phyloP scores from a whole-genome alignment of 1,284 basidiomycete genomes.

The Apiotrichum akiyoshidainum region DNA sequence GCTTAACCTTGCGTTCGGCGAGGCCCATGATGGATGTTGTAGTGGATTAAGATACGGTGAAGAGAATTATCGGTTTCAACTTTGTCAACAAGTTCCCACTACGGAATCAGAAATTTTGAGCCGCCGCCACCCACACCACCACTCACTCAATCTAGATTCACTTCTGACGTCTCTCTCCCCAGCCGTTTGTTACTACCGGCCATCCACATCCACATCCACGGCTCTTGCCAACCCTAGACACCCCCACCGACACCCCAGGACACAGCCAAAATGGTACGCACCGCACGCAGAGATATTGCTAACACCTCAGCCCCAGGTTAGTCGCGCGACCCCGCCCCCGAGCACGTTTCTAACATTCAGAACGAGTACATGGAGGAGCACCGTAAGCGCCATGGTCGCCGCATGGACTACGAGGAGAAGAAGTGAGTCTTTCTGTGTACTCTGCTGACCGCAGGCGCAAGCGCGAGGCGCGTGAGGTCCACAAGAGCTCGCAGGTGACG shows the following conservation, averaged over 20 bases:
- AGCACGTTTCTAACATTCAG: slow-evolving; percentile 25
- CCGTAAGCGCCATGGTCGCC: slow-evolving; percentile 50
- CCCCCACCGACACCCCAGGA: background rate
- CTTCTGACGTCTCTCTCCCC: slow-evolving; percentile 12
- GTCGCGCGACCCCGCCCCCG: slow-evolving; percentile 15
- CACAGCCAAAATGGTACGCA: slow-evolving; percentile 27
- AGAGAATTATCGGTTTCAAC: slow-evolving; percentile 2
- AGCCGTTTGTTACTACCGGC: background rate
- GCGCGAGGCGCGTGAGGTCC: slow-evolving; percentile 83
- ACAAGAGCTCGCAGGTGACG: slow-evolving; percentile 79
- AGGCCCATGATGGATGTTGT: slow-evolving; percentile 45
- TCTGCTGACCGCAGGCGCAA: slow-evolving; percentile 67
- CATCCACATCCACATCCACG: slow-evolving; percentile 8
- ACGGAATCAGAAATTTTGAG: slow-evolving; percentile 27
- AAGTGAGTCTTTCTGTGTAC: slow-evolving; percentile 32
- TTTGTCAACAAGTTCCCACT: slow-evolving; percentile 9
- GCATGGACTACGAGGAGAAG: slow-evolving; percentile 50
- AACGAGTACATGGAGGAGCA: slow-evolving; percentile 54
- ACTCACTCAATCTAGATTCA: background rate
- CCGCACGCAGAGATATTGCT: slow-evolving; percentile 4
- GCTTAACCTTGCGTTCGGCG: slow-evolving; percentile 50
- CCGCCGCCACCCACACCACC: slow-evolving; percentile 9
- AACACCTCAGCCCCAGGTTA: slow-evolving; percentile 42
- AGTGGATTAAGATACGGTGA: background rate
- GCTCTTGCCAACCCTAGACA: slow-evolving; percentile 4